Conservation (phyloP, 2,329 filamentous ascomycete species). For the Chaetoscypha palmicola region DNA sequence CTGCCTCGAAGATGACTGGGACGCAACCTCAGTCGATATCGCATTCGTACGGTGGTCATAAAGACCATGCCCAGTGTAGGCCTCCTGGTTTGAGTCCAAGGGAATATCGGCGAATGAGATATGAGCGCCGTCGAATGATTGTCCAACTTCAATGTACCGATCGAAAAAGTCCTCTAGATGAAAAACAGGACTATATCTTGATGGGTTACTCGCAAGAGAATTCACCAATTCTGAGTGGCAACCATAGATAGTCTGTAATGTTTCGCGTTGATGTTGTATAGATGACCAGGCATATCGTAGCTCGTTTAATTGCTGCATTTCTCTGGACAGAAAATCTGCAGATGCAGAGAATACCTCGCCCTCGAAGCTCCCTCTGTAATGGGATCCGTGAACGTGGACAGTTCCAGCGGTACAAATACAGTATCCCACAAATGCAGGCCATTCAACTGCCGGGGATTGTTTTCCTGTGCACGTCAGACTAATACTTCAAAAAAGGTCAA, state of each 20-base stretch:
- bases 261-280: conserved; percentile 73
- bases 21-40: conserved; percentile 13
- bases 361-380: conserved; percentile 51
- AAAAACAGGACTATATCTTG: conserved; percentile 71
- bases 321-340: conserved; percentile 65
- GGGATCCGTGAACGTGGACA: conserved; percentile 78
- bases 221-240: conserved; percentile 79
- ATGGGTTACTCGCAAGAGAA: conserved; percentile 57
- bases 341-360: conserved; percentile 49
- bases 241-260: conserved; percentile 67
- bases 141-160: conserved; percentile 56
- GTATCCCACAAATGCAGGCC: conserved; percentile 81
- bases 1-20: conserved; percentile 4
- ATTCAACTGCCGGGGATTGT: conserved; percentile 67
- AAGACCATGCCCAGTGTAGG: conserved; percentile 43
- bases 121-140: conserved; percentile 66
- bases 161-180: conserved; percentile 86
- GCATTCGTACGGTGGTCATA: conserved; percentile 37
- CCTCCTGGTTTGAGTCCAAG: conserved; percentile 53
- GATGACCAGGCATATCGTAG: conserved; percentile 69
- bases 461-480: conserved; percentile 33
- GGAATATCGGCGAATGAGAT: conserved; percentile 62
- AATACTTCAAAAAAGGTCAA: background rate
- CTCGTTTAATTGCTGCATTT: conserved; percentile 74
- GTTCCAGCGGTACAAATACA: conserved; percentile 82